Base-by-base conservation (phyloP, 116 monocot genomes). In the Cymodocea nodosa region DNA sequence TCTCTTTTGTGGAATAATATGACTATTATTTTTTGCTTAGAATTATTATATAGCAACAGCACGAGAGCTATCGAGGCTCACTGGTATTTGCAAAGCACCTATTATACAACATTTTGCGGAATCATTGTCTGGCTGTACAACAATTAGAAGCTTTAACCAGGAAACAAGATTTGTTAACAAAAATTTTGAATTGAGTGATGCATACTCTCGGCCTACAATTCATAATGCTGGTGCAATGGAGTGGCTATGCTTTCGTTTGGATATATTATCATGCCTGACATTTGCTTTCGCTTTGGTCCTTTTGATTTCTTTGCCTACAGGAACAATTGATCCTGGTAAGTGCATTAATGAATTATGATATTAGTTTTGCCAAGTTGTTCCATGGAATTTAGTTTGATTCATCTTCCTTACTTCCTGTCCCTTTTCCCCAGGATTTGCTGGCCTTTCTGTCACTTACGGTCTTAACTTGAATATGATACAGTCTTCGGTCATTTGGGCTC, bases 101-200 rank as follows among this genome's bases (percentile, higher is more conserved):
- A 81, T 94, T 35, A 89, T 94, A 71, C 89, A 94, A 64, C 86
- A 94, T 66, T 94, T 94, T 77, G 78, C 89, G 10, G 89, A 94
- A 67, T 77, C 93, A 44, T 61, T 89, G 22, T 76, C 89, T 16
- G 93, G 93, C 51, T 82, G 84, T 22, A 77, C 50, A 18, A 94
- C 82, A 40, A 86, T 94, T 22, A 82, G 93, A 77, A 84, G 86
- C 62, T 94, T 89, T 51, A 64, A 71, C 52, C 81, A 93, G 51
- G 84, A 80, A 72, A 64, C 82, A 22, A 74, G 76, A 71, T 94
- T 94, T 70, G 51, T 82, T 11, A 25, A 50, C 57, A 78, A 58
- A 61, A 86, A 89, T 63, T 82, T 81, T 11, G 63, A 66, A 22
- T 63, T 84, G 15, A 66, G 62, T n/a, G 86, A 94, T 78, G 77